Evolutionary conservation across 2,329 filamentous ascomycete genomes (phyloP), one percentile per base, ranked within the genome.

Genomic region (Gnomoniopsis smithogilvyi): DNA sequence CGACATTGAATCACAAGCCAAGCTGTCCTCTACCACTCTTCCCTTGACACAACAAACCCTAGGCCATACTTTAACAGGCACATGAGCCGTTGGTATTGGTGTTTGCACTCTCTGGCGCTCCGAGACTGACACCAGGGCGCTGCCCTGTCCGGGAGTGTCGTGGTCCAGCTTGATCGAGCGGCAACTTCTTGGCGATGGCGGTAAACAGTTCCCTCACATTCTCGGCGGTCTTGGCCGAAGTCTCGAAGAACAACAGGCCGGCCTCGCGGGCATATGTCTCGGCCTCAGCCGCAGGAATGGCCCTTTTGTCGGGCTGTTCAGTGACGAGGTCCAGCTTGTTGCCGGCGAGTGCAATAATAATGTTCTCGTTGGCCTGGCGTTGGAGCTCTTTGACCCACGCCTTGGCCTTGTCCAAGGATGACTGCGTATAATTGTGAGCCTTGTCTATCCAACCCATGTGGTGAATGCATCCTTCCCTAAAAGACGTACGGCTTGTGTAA

Each of bases 371-470:
- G 64, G 96, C 95, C 78, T 99, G 95, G 72, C 95, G 89, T 77
- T 99, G 95, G 57, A 99, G 87, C 74, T 99, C 95, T 79, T 98
- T 98, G 61, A 99, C 94, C 95, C 95, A 99, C 48, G 93, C 90
- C 78, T 99, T 99, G 67, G 96, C 96, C 82, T 99, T 99, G 77
- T 99, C 96, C 70, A 99, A 82, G 51, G 95, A 99, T 65, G 93
- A 86, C 95, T 99, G 62, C 51, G 43, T 33, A 24, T 49, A 15
- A 34, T 34, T 69, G 67, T 71, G 56, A 72, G 67, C 63, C 34
- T 21, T 12, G 14, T 6, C 22, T 10, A 33, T 33, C 30, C 21
- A 7, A 4, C 6, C 4, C 4, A 22, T 15, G 7, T 33, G 17
- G 21, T 36, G 26, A 26, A 11, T 6, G 12, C 17, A 26, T 36